These are phyloP conservation scores for Botrytis aclada DNA, from an alignment of 2,329 filamentous ascomycete genomes.

Conservation along the genomic window DNA sequence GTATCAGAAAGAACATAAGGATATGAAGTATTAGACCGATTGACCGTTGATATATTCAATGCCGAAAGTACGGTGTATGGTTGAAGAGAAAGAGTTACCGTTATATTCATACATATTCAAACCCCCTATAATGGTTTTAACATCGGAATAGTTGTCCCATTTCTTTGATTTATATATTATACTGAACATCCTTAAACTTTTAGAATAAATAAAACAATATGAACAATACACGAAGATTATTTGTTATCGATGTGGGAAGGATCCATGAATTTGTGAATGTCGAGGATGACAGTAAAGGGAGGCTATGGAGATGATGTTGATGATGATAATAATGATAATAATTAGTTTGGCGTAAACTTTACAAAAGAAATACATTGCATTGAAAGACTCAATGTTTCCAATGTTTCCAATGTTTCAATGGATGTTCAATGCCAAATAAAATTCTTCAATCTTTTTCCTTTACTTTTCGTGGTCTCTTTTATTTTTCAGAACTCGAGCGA, in stretches of 20 bases:
- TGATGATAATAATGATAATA: background rate
- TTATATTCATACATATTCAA: background rate
- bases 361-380: background rate
- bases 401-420: too few species aligned
- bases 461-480: background rate
- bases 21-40: background rate
- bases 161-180: background rate
- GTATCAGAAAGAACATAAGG: background rate
- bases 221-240: background rate
- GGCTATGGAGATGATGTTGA: background rate
- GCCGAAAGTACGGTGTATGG: background rate
- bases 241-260: background rate
- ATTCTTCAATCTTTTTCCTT: background rate
- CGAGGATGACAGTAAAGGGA: background rate
- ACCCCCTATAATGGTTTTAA: background rate
- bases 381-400: background rate
- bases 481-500: background rate
- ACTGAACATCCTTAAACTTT: background rate
- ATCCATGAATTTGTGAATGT: background rate
- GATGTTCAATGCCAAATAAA: background rate
- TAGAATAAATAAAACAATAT: background rate
- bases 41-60: background rate
- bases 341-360: background rate
- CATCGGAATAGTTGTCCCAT: background rate
- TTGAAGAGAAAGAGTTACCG: background rate